phyloP scores from a whole-genome alignment of 2,329 filamentous ascomycete genomes.

The Xylaria sp. region DNA sequence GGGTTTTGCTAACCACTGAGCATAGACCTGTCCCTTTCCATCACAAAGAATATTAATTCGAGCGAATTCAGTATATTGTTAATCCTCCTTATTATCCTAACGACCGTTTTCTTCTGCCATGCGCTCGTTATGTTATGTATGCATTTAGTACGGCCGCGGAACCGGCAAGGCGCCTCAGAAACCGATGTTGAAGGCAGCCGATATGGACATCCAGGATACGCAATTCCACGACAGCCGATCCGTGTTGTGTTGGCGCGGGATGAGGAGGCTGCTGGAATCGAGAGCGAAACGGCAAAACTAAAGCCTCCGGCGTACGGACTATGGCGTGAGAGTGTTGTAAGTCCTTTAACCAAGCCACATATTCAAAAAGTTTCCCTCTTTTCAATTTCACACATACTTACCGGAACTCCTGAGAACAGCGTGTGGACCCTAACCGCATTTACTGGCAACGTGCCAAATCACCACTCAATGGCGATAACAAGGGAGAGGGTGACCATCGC shows the following conservation, averaged over 20 bases:
- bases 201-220: constrained; percentile 64
- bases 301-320: constrained; percentile 87
- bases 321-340: constrained; percentile 84
- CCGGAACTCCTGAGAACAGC: constrained; percentile 54
- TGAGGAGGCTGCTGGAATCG: constrained; percentile 72
- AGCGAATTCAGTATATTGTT: constrained; percentile 83
- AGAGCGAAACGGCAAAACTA: constrained; percentile 65
- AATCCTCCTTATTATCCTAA: constrained; percentile 78
- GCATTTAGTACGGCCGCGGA: constrained; percentile 64
- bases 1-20: constrained; percentile 4
- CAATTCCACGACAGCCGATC: constrained; percentile 78
- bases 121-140: constrained; percentile 79
- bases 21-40: constrained; percentile 77
- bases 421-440: constrained; percentile 82
- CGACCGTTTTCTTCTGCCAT: constrained; percentile 84
- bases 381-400: constrained; percentile 23
- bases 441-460: constrained; percentile 78
- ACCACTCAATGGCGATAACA: constrained; percentile 3
- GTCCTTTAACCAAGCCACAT: constrained; percentile 50
- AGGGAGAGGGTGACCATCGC: constrained; percentile 36
- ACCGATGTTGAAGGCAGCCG: constrained; percentile 9
- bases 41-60: constrained; percentile 71
- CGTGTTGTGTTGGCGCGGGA: constrained; percentile 79
- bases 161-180: constrained; percentile 9
- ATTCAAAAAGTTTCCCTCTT: neutral